These are phyloP conservation scores for Neopestalotiopsis rosae DNA, from an alignment of 2,329 filamentous ascomycete genomes.

Conservation along the genomic window DNA sequence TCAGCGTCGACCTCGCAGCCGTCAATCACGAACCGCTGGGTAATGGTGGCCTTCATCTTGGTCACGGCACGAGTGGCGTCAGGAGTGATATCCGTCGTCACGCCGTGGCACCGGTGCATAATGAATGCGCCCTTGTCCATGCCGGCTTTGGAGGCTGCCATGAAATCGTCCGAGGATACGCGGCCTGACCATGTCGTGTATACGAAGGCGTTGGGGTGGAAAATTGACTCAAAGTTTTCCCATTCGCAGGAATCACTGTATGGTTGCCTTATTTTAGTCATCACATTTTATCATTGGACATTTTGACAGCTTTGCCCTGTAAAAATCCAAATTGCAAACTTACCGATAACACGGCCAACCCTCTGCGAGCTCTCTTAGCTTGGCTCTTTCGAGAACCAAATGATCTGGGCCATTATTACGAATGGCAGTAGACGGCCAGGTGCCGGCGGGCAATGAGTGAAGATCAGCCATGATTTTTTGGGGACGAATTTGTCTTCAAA, in stretches of 20 bases:
- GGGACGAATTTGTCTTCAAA: neutral
- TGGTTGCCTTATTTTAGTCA: no score
- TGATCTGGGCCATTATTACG: conserved; percentile 10
- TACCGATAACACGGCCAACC: conserved; percentile 14
- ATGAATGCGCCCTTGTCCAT: conserved; percentile 49
- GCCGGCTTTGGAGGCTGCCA: conserved; percentile 42
- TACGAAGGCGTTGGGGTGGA: conserved; percentile 51
- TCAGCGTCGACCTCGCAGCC: conserved; percentile 50
- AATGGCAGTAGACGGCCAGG: neutral
- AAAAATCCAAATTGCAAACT: neutral
- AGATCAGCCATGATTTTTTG: neutral
- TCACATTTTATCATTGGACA: no score
- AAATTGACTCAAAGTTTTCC: conserved; percentile 56
- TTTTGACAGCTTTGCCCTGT: neutral
- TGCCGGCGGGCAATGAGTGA: conserved; percentile 1
- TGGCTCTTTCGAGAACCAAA: conserved; percentile 1
- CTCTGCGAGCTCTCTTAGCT: conserved; percentile 12
- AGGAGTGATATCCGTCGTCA: conserved; percentile 32
- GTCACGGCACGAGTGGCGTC: conserved; percentile 47
- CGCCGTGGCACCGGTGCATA: conserved; percentile 46
- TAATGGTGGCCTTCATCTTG: conserved; percentile 57
- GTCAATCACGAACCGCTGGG: conserved; percentile 50
- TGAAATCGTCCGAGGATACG: conserved; percentile 45
- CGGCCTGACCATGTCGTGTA: conserved; percentile 55
- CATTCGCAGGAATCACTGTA: conserved; percentile 54